A percentile compares a stretch with the other conserved stretches of the same genome.
Conservation (phyloP, 352 stramenopile genomes). For the Synura sp. region DNA sequence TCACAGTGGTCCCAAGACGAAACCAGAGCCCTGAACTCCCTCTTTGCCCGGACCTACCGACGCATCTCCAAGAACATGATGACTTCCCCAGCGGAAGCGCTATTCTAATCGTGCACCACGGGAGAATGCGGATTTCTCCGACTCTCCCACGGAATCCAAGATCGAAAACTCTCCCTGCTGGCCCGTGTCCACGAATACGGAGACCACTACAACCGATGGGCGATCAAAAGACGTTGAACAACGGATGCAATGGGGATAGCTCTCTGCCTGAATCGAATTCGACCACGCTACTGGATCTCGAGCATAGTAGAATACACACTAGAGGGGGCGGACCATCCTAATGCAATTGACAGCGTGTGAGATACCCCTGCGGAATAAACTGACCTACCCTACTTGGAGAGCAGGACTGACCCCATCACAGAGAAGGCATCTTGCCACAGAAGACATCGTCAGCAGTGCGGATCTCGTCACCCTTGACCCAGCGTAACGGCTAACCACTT, state of each 20-base stretch:
- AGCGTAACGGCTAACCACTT: no score
- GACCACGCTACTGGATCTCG: constrained; percentile 16
- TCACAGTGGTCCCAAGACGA: constrained; percentile 13
- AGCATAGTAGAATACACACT: no score
- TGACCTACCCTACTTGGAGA: constrained; percentile 8
- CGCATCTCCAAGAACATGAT: no score
- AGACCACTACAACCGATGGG: constrained; percentile 28
- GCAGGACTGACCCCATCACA: constrained; percentile 16
- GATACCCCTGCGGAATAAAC: not conserved
- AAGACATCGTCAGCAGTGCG: no score
- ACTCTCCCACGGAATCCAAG: constrained; percentile 14
- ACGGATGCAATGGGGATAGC: not conserved
- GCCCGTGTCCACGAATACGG: not conserved
- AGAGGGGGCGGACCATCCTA: not conserved
- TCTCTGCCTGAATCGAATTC: not conserved
- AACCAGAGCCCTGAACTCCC: not conserved
- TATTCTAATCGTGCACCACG: not conserved
- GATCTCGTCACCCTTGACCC: no score
- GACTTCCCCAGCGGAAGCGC: not conserved
- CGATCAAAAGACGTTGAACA: not conserved
- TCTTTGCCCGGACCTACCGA: not conserved
- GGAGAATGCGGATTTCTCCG: not conserved
- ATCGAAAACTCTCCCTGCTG: constrained; percentile 18
- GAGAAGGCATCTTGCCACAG: not conserved
- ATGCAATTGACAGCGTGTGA: not conserved